phyloP scores from a whole-genome alignment of 169 alveolate species.

The Sarcocystis neurona region DNA sequence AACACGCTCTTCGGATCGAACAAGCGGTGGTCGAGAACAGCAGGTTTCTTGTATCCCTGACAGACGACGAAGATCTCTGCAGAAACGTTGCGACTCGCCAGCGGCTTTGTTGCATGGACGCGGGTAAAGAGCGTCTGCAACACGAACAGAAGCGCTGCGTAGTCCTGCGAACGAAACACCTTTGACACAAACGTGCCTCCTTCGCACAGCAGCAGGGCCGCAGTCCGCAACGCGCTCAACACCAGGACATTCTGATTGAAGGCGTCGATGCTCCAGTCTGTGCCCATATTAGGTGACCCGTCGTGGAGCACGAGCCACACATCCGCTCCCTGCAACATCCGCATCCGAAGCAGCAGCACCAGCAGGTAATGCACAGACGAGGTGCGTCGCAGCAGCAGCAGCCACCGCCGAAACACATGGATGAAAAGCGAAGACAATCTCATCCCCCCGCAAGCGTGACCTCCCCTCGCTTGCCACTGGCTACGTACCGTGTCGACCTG shows the following conservation, averaged over 20 bases:
- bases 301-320: conserved; percentile 98
- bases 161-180: conserved; percentile 95
- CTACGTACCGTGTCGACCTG: too few species aligned
- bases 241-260: conserved; percentile 95
- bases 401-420: too few species aligned
- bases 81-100: conserved; percentile 95
- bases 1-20: conserved; percentile 95
- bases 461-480: too few species aligned
- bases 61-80: conserved; percentile 98
- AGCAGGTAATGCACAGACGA: too few species aligned
- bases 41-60: conserved; percentile 92
- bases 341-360: conserved; percentile 13
- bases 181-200: conserved; percentile 89
- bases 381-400: too few species aligned
- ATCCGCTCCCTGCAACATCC: conserved; percentile 80
- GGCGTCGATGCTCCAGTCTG: conserved; percentile 98
- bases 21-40: conserved; percentile 92
- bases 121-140: conserved; percentile 93
- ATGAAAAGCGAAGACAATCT: too few species aligned
- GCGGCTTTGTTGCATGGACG: conserved; percentile 98
- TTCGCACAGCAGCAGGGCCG: conserved; percentile 83
- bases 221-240: conserved; percentile 91
- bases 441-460: too few species aligned
- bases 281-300: conserved; percentile 99
- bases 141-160: conserved; percentile 95